phyloP scores from a whole-genome alignment of 768 basidiomycete species.

The Mycena polygramma region DNA sequence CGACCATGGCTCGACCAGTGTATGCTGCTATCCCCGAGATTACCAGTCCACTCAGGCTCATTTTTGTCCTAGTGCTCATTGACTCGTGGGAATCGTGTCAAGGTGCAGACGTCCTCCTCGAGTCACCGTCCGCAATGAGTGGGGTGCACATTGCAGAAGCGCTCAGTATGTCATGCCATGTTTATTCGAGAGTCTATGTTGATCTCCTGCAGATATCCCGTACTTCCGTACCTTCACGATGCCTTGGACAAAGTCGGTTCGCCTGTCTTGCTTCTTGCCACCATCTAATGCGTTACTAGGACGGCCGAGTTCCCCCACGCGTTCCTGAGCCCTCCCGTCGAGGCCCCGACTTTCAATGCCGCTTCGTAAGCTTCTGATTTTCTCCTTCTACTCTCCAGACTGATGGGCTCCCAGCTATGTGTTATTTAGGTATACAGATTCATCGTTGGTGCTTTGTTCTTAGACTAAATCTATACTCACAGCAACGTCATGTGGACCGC shows the following conservation, averaged over 20 bases:
- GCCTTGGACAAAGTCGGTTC: constrained; percentile 31
- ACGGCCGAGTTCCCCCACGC: constrained; percentile 76
- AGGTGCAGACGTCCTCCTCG: constrained; percentile 75
- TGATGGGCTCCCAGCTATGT: constrained; percentile 57
- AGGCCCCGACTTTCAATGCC: constrained; percentile 71
- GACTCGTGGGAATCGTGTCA: constrained; percentile 75
- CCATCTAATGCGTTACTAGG: constrained; percentile 69
- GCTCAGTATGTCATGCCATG: constrained; percentile 54
- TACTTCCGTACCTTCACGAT: constrained; percentile 73
- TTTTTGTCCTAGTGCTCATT: constrained; percentile 58
- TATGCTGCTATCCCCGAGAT: constrained; percentile 45
- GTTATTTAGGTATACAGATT: constrained; percentile 64
- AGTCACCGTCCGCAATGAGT: constrained; percentile 77
- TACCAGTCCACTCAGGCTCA: neutral
- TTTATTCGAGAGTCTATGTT: neutral
- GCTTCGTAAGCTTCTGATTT: constrained; percentile 56
- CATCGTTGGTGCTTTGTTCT: neutral
- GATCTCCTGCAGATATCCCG: constrained; percentile 61
- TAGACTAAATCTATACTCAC: constrained; percentile 5
- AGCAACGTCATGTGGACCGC: constrained; percentile 77
- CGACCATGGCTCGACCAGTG: constrained; percentile 75
- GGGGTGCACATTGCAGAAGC: constrained; percentile 82
- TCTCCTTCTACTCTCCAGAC: constrained; percentile 7
- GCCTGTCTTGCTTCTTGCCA: constrained; percentile 50
- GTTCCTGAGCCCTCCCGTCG: constrained; percentile 73